Evolutionary conservation across 2,329 filamentous ascomycete species (phyloP).

Genomic region (Alternaria solani): DNA sequence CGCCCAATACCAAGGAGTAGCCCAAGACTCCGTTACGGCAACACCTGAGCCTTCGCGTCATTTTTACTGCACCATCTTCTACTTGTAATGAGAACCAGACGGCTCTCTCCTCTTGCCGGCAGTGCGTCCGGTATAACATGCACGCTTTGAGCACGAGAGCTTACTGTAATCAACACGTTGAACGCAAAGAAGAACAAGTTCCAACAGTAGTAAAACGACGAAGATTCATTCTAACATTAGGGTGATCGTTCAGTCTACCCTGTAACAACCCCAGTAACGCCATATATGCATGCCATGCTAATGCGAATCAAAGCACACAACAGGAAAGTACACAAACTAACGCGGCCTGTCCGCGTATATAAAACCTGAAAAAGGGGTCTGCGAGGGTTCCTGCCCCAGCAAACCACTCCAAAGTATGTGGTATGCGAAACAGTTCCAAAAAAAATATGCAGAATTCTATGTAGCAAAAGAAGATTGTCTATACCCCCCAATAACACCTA

Average conservation of each 20-base stretch:
- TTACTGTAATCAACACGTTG: not conserved
- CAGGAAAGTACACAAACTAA: not conserved
- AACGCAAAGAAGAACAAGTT: not conserved
- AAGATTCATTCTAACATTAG: not conserved
- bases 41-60: not conserved
- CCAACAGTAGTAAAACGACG: not conserved
- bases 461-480: not conserved
- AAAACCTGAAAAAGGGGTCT: not conserved
- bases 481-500: constrained; percentile 16
- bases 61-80: not conserved
- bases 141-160: not conserved
- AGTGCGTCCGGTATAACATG: not conserved
- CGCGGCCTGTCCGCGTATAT: not conserved
- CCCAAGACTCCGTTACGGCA: not conserved
- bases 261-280: not conserved
- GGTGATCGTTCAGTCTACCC: not conserved
- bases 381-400: not conserved
- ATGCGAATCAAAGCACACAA: not conserved
- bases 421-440: not conserved
- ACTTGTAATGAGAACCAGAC: not conserved
- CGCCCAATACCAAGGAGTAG: not conserved
- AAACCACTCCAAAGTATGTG: not conserved
- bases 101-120: not conserved
- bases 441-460: not conserved
- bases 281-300: constrained; percentile 1